Conservation (phyloP, 176 grass and related monocot species). For the Triticum urartu region DNA sequence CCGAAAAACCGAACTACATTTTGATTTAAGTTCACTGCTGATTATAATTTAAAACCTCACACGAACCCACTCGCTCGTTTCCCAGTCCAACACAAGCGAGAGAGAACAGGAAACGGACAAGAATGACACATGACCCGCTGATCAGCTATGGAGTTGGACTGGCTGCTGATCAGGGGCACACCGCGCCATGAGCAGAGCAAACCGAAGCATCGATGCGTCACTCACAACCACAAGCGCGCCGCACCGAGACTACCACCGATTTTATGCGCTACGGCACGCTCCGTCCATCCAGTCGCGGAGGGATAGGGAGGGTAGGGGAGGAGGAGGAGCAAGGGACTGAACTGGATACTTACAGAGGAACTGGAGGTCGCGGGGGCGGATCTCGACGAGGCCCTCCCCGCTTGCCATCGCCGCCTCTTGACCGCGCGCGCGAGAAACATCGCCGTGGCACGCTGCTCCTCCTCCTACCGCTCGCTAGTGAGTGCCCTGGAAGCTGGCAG, state of each 20-base stretch:
- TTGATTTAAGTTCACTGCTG: neutral
- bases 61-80: neutral
- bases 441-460: neutral
- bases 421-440: neutral
- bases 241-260: neutral
- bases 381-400: slow-evolving; percentile 35
- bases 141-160: neutral
- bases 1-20: neutral
- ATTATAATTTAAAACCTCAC: slow-evolving; percentile 1
- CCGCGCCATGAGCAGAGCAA: neutral
- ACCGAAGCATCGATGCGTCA: neutral
- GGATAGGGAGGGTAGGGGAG: neutral
- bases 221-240: neutral
- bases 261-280: neutral
- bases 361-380: no score
- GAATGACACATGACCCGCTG: neutral
- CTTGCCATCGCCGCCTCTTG: slow-evolving; percentile 31
- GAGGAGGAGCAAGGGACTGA: neutral
- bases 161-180: neutral
- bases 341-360: neutral
- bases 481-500: no score
- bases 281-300: neutral
- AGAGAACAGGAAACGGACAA: neutral
- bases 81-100: neutral
- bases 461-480: neutral